Evolutionary conservation across 495 filamentous ascomycete species (phyloP).

Genomic region (Aspergillus baeticus): DNA sequence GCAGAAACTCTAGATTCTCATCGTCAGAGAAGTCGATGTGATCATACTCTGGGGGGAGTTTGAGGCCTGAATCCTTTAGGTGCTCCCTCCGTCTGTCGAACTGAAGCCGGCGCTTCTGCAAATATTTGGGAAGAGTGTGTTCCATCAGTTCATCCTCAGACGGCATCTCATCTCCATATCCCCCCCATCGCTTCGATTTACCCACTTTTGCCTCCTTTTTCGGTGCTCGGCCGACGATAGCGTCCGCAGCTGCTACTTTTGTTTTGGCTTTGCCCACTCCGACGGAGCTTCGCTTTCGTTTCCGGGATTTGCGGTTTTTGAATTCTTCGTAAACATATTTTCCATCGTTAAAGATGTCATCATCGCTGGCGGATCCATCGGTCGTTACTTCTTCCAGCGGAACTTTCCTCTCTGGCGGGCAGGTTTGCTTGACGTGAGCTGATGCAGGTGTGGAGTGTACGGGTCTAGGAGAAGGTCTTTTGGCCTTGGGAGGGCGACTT

Average conservation of each 20-base stretch:
- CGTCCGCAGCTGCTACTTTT: conserved; percentile 23
- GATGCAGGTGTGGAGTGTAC: neutral
- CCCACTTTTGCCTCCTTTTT: conserved; percentile 17
- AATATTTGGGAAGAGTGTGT: conserved; percentile 55
- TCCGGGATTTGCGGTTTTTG: conserved; percentile 55
- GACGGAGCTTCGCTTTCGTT: conserved; percentile 52
- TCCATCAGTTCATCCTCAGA: conserved; percentile 60
- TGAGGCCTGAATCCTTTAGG: conserved; percentile 66
- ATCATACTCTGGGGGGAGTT: conserved; percentile 75
- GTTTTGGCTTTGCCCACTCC: conserved; percentile 47
- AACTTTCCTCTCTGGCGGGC: conserved; percentile 16
- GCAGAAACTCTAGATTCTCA: conserved; percentile 59
- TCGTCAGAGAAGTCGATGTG: conserved; percentile 88
- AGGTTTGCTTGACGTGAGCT: conserved; percentile 1
- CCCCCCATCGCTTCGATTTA: conserved; percentile 18
- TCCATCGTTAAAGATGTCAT: conserved; percentile 45
- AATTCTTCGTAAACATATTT: conserved; percentile 57
- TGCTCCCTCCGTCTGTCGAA: conserved; percentile 55
- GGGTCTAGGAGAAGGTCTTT: neutral
- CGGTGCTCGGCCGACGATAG: conserved; percentile 31
- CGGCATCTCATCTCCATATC: conserved; percentile 41
- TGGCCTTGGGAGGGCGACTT: neutral
- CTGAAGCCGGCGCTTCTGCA: conserved; percentile 49
- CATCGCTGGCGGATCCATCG: conserved; percentile 29
- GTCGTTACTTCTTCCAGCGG: conserved; percentile 19